Percentiles rank a stretch among this genome's conserved stretches.
Evolutionary conservation across 2,329 filamentous ascomycete species (phyloP).

Genomic region (Pleurostoma richardsiae): DNA sequence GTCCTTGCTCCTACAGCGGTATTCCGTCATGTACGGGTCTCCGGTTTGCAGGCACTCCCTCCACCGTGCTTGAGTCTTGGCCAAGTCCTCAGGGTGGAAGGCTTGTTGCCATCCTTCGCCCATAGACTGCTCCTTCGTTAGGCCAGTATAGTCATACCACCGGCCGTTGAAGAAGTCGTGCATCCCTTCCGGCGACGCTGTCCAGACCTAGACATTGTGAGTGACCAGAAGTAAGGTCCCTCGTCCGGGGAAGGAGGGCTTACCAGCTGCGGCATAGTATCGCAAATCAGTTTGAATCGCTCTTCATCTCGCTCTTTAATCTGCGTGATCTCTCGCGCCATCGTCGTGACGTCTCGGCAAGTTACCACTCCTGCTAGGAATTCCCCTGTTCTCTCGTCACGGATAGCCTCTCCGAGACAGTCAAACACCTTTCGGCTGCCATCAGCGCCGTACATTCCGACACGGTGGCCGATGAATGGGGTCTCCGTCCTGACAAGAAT

Average conservation of each 20-base stretch:
- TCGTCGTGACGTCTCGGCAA: slow-evolving; percentile 66
- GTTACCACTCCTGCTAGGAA: slow-evolving; percentile 70
- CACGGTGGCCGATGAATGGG: slow-evolving; percentile 51
- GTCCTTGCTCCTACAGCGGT: slow-evolving; percentile 60
- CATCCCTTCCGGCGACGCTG: slow-evolving; percentile 58
- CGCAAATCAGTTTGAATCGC: slow-evolving; percentile 71
- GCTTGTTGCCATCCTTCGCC: slow-evolving; percentile 58
- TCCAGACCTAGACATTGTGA: slow-evolving; percentile 49
- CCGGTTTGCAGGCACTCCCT: slow-evolving; percentile 59
- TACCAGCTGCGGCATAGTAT: slow-evolving; percentile 63
- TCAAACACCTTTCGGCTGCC: slow-evolving; percentile 56
- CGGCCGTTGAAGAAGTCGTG: slow-evolving; percentile 71
- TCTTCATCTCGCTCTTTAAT: slow-evolving; percentile 68
- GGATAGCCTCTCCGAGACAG: slow-evolving; percentile 60
- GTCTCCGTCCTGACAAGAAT: slow-evolving; percentile 56
- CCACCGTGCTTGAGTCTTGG: slow-evolving; percentile 53
- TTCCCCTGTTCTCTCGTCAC: slow-evolving; percentile 62
- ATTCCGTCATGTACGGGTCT: slow-evolving; percentile 65
- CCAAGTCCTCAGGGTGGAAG: slow-evolving; percentile 68
- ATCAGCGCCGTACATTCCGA: slow-evolving; percentile 57
- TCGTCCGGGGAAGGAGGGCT: not conserved
- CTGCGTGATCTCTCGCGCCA: slow-evolving; percentile 62
- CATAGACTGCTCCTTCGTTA: slow-evolving; percentile 56
- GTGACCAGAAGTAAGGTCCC: no score
- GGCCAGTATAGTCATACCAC: slow-evolving; percentile 78